Conservation (phyloP, 1,284 basidiomycete species). For the Apiotrichum brassicae region DNA sequence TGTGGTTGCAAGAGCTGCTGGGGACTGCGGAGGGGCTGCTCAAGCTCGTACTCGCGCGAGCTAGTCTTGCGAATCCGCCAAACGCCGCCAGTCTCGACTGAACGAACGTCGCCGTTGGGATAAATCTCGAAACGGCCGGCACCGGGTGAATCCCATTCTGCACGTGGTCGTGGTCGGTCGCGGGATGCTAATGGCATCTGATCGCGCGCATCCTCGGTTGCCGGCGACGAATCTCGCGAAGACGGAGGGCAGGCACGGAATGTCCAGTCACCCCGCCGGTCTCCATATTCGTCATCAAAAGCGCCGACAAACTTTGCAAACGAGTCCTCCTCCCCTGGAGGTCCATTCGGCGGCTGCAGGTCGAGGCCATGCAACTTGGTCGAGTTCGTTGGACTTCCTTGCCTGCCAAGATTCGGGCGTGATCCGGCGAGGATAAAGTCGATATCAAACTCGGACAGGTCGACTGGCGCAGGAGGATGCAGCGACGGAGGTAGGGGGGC, state of each 20-base stretch:
- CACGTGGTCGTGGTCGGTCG: constrained; percentile 14
- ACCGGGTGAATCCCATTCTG: constrained; percentile 42
- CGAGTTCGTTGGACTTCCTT: constrained; percentile 4
- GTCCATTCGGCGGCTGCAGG: background rate
- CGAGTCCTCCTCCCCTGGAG: constrained; percentile 42
- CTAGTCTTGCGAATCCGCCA: constrained; percentile 33
- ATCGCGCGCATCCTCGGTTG: background rate
- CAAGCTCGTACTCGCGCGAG: constrained; percentile 40
- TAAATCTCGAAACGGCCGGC: constrained; percentile 41
- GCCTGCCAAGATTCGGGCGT: constrained; percentile 30
- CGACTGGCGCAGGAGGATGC: constrained; percentile 45
- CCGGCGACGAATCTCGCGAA: constrained; percentile 3
- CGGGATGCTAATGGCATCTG: background rate
- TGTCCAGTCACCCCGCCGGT: constrained; percentile 48
- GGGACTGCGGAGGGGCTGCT: constrained; percentile 17
- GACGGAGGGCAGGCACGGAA: constrained; percentile 33
- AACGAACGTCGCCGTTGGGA: constrained; percentile 37
- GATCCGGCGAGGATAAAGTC: constrained; percentile 49
- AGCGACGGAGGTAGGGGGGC: constrained; percentile 43
- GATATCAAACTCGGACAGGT: constrained; percentile 49
- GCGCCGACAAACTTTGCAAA: constrained; percentile 49
- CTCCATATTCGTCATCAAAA: constrained; percentile 48
- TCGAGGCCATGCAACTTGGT: background rate
- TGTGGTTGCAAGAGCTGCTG: background rate
- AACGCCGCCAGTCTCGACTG: constrained; percentile 27